A percentile compares a stretch with the other conserved stretches of the same genome.
These are phyloP conservation scores for Pinus albicaulis DNA, from an alignment of 75 land plant genomes.

Conservation along the genomic window DNA sequence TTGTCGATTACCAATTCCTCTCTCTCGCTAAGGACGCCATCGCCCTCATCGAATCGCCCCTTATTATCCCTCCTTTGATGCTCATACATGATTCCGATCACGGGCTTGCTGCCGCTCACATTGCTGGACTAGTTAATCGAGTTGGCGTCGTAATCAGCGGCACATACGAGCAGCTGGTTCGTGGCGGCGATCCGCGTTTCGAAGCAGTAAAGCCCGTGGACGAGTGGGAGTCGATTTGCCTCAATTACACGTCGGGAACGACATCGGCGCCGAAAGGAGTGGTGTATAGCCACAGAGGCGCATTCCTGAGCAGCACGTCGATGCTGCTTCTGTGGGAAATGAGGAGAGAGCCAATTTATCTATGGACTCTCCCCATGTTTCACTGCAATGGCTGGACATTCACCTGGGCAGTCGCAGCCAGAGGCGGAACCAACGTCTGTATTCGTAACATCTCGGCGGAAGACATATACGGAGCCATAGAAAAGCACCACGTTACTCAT, in stretches of 20 bases:
- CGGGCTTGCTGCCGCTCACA: constrained; percentile 5
- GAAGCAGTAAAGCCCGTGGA: constrained; percentile 15
- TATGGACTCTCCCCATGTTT: constrained; percentile 55
- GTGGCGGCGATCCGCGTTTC: constrained; percentile 40
- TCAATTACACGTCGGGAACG: no score
- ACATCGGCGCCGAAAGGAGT: no score
- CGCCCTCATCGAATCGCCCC: constrained; percentile 8
- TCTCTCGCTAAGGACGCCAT: no score
- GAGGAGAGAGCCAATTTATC: constrained; percentile 22
- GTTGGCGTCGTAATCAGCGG: no score
- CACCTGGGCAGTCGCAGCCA: no score
- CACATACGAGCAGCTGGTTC: constrained; percentile 26
- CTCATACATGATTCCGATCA: neutral
- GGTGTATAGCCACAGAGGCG: constrained; percentile 28
- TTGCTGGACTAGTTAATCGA: no score
- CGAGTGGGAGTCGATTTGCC: constrained; percentile 9
- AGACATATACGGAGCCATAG: neutral
- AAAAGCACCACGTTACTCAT: neutral
- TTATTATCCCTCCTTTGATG: neutral
- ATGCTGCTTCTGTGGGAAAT: constrained; percentile 22
- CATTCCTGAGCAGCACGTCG: constrained; percentile 29
- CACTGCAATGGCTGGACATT: constrained; percentile 17
- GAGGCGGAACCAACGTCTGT: no score
- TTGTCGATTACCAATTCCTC: no score
- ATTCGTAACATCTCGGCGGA: neutral